phyloP scores from a whole-genome alignment of 2,329 filamentous ascomycete genomes.

The Sclerotinia subarctica region DNA sequence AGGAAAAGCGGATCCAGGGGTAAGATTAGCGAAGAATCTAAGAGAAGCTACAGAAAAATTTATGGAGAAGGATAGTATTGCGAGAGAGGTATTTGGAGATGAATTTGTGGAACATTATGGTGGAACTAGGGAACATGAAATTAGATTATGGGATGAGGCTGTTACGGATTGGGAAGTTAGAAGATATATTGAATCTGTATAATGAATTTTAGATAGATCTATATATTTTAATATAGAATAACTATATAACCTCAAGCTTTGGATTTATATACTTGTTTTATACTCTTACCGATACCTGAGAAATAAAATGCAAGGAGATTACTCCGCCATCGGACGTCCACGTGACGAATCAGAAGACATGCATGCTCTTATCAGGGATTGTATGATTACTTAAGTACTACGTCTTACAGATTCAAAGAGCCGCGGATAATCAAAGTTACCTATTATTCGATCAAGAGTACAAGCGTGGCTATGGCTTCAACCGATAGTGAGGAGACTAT shows the following conservation, averaged over 20 bases:
- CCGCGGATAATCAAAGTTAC: too few relatives aligned
- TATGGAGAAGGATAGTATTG: conserved; percentile 73
- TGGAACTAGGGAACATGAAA: conserved; percentile 88
- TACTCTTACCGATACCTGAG: too few relatives aligned
- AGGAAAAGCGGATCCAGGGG: conserved; percentile 65
- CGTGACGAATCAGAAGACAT: neutral
- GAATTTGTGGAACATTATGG: conserved; percentile 95
- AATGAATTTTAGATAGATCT: neutral
- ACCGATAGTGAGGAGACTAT: neutral
- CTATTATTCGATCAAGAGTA: neutral
- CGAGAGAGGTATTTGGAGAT: conserved; percentile 90
- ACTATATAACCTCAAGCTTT: neutral
- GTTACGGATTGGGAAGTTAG: conserved; percentile 73
- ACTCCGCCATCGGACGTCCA: neutral
- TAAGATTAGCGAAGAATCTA: conserved; percentile 76
- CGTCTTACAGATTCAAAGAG: too few relatives aligned
- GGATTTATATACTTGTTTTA: too few relatives aligned
- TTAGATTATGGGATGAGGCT: conserved; percentile 87
- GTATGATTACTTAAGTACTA: neutral
- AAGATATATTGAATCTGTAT: conserved; percentile 18
- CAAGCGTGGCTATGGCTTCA: neutral
- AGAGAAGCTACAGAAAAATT: conserved; percentile 82
- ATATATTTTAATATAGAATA: neutral
- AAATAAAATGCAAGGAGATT: neutral
- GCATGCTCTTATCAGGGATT: neutral